Percentiles rank a stretch among this genome's conserved stretches.
Evolutionary conservation across 164 flowering plant species (phyloP).

Genomic region (Vitis riparia): DNA sequence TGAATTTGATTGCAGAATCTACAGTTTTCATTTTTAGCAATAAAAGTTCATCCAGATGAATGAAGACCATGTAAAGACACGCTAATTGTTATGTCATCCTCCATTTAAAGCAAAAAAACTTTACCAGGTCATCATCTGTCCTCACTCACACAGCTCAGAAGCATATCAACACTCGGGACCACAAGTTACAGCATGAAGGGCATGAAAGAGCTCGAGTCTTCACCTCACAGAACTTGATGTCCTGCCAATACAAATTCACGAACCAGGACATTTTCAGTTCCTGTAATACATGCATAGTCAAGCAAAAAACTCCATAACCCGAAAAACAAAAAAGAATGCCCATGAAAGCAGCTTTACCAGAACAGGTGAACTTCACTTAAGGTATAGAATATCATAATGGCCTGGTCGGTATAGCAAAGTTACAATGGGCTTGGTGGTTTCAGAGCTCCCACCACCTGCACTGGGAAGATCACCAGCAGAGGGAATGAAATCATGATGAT

Average conservation of each 20-base stretch:
- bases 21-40: neutral
- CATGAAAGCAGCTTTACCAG: conserved; percentile 28
- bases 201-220: too few relatives aligned
- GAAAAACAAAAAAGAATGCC: neutral
- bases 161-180: conserved; percentile 3
- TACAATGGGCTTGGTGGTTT: conserved; percentile 45
- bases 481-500: conserved; percentile 93
- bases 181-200: conserved; percentile 4
- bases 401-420: conserved; percentile 93
- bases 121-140: conserved; percentile 1
- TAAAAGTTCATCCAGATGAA: neutral
- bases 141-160: conserved; percentile 1
- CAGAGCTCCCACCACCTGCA: conserved; percentile 26
- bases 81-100: neutral
- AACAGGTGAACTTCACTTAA: conserved; percentile 39
- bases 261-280: neutral
- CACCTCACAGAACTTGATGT: too few relatives aligned
- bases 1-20: too few relatives aligned
- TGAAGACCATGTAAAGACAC: neutral
- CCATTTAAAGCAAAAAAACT: neutral
- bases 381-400: conserved; percentile 91
- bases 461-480: conserved; percentile 15
- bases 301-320: neutral
- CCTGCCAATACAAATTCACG: too few relatives aligned
- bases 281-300: neutral